Base-by-base conservation (phyloP, 2,329 filamentous ascomycete genomes). In the Clarireedia homoeocarpa region DNA sequence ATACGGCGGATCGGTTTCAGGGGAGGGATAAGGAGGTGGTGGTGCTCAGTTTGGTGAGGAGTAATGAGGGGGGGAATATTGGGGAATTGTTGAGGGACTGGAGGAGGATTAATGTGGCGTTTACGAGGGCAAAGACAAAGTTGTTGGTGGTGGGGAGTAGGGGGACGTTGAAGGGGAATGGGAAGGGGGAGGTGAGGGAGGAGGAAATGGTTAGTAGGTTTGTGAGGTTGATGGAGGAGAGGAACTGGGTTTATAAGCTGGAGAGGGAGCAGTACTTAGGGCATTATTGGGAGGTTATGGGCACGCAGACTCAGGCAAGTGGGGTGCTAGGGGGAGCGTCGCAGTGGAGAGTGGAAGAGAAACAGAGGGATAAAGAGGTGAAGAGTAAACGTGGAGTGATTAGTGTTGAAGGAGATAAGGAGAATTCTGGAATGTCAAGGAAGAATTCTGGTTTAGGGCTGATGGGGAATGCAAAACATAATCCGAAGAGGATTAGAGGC, bases 1-100 rank as follows among this genome's bases (percentile, higher is more conserved):
- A 99, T 71, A 97, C 94, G 0, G 91, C 94, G 3, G 94, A 99
- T 72, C 90, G 92, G 46, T 99, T 96, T 71, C 94, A 99, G 70
- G 94, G 94, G 6, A 83, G 94, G 9, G 94, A 99, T 72, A 99
- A 99, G 69, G 91, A 96, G 67, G 85, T 95, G 2, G 82, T 97
- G 0, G 82, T 99, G 14, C 79, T 99, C 7, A 89, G 84, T 55
- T 85, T 95, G 30, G 94, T 97, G 14, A 82, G 94, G 30, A 92
- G 84, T 69, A 99, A 99, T 65, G 84, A 91, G 23, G 79, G 81
- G 1, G 83, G 85, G 60, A 83, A 80, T 50, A 91, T 99, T n/a
- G 94, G 94, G 17, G 94, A 97, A 55, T 72, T 99, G 47, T 77
- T 99, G 27, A 88, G 87, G 59, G 94, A 99, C 71, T 95, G 91